Conservation (phyloP, 805 yeast species). For the Candida saitoana region DNA sequence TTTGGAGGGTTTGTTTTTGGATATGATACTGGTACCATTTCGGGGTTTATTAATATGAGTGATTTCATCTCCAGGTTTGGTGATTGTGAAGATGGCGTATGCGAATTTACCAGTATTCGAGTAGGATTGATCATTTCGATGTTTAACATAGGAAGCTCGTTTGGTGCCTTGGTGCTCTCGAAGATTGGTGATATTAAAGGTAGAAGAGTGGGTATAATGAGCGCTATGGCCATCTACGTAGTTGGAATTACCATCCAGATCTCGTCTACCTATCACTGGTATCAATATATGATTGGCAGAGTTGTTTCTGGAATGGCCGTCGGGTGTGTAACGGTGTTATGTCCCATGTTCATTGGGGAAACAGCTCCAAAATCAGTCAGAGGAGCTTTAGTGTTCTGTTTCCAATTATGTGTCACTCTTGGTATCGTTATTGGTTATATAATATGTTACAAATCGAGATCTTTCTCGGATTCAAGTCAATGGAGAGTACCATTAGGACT, state of each 20-base stretch:
- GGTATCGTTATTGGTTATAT: constrained; percentile 72
- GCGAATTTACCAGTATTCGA: constrained; percentile 40
- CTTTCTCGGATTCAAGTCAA: constrained; percentile 46
- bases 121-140: constrained; percentile 51
- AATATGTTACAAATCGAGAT: constrained; percentile 59
- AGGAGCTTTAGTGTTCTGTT: constrained; percentile 67
- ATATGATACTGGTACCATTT: constrained; percentile 75
- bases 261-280: constrained; percentile 52
- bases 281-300: constrained; percentile 62
- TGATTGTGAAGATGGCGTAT: constrained; percentile 34
- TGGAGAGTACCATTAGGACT: constrained; percentile 68
- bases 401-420: constrained; percentile 64
- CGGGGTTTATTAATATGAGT: constrained; percentile 62
- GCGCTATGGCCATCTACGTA: constrained; percentile 51
- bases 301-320: constrained; percentile 71
- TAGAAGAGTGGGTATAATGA: constrained; percentile 53
- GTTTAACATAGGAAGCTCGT: constrained; percentile 67
- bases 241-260: constrained; percentile 61
- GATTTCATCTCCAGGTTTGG: constrained; percentile 55
- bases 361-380: constrained; percentile 66
- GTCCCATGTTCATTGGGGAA: constrained; percentile 65
- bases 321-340: constrained; percentile 66
- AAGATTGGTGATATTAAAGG: constrained; percentile 58
- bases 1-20: constrained; percentile 78
- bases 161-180: constrained; percentile 61